Base-by-base conservation (phyloP, 2,329 filamentous ascomycete genomes). In the Neonectria sp. region DNA sequence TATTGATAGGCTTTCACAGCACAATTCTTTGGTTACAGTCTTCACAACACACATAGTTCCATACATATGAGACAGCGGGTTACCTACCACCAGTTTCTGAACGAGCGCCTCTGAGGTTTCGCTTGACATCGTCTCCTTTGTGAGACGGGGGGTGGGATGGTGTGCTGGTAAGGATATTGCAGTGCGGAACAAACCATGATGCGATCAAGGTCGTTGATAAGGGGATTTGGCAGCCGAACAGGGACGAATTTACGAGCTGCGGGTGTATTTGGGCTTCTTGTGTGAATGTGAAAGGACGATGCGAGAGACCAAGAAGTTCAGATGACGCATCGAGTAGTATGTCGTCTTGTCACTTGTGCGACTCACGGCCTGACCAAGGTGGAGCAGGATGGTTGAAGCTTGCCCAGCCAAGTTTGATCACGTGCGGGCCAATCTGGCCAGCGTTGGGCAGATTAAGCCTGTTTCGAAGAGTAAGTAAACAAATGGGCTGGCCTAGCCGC, bases 51-150 rank as follows among this genome's bases (percentile, higher is more conserved):
- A 35, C n/a, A 46, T 43, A 15, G 21, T 56, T 13, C 25, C 8
- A 55, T 17, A 12, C 8, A 55, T 4, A 52, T 21, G 57, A 53
- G 48, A 37, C 24, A 55, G 40, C 31, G 45, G 48, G 24, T 40
- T 35, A 74, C 77, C 52, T 76, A 79, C 77, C 76, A 79, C 77
- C 46, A 79, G 63, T 60, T 71, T 70, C 57, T 76, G 75, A 53
- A 76, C 40, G 59, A 71, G 74, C 25, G 73, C 71, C 55, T 73
- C 67, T 40, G 74, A 65, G 9, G 68, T 65, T 59, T 70, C 67
- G 63, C 55, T 62, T 40, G 75, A 48, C 76, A 79, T 79, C 59
- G 61, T 69, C 58, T 55, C 60, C 66, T 49, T 52, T 37, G 31
- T 25, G 55, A 24, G n/a, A 48, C 31, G 45, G 63, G 53, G 45